Evolutionary conservation across 805 yeast species (phyloP), one percentile per base, ranked within the genome.

Genomic region (Pichia pseudocactophila): DNA sequence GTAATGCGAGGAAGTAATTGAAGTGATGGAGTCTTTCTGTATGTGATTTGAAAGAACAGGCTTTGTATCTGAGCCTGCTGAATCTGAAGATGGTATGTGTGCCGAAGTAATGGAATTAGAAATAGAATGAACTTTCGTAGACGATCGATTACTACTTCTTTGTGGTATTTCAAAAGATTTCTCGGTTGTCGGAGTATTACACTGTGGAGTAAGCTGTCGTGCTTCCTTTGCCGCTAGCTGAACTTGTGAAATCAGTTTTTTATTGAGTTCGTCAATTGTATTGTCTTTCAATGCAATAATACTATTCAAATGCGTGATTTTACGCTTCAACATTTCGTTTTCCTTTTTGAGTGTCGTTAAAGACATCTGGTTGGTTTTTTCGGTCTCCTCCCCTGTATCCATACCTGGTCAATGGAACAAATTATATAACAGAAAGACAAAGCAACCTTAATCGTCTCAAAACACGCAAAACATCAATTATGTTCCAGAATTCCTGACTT

Each of bases 81-180:
- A 22, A 22, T 22, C 25, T 8, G 25, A 22, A 8, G 5, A 6
- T 22, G 25, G 8, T 8, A 22, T 6, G 8, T 22, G 31, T 28
- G 13, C 11, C 31, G 31, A 28, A 28, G 13, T 11, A 7, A n/a
- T 13, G 6, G 31, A 12, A 6, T 12, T 28, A 10, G 31, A 28
- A 4, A 28, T 28, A 11, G 31, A 28, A 28, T 28, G 13, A n/a
- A 7, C 6, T 28, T 28, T 28, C 13, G 13, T 13, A 13, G 33
- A 32, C 3, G 46, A 45, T 30, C 59, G 46, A 4, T 53, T 46
- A 40, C 54, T 55, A 37, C 52, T 56, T 41, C 63, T 49, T 38
- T 51, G 52, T 6, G 63, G 63, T n/a, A 57, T 43, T 26, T 50
- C 51, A 17, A 51, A 45, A 22, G 31, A 13, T 28, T 11, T 12